Conservation (phyloP, 2,329 filamentous ascomycete species). For the Calonectria crousiana region DNA sequence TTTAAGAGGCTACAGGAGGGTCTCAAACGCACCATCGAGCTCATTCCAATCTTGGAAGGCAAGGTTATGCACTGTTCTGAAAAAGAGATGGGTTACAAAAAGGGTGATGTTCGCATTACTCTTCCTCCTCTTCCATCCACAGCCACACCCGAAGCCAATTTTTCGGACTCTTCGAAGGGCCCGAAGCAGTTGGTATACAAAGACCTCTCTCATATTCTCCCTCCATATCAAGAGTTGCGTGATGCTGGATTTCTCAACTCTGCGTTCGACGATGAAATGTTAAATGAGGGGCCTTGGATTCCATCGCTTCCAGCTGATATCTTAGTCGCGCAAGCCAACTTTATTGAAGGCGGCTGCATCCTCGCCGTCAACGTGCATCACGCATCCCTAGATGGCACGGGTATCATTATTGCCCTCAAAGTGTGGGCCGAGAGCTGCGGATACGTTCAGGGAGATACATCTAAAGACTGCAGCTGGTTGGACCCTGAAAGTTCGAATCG, state of each 20-base stretch:
- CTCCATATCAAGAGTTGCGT: constrained; percentile 42
- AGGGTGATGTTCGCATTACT: constrained; percentile 36
- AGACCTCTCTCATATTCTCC: constrained; percentile 42
- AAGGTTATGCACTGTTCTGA: constrained; percentile 47
- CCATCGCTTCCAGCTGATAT: constrained; percentile 43
- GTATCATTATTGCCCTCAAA: constrained; percentile 43
- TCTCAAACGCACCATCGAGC: constrained; percentile 48
- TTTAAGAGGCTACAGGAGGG: constrained; percentile 50
- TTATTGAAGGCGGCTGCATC: constrained; percentile 47
- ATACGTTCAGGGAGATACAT: constrained; percentile 27
- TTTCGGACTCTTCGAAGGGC: not conserved
- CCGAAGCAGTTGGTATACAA: constrained; percentile 36
- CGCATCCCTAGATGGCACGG: constrained; percentile 43
- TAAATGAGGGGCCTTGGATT: constrained; percentile 35
- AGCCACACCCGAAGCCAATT: not conserved
- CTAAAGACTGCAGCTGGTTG: constrained; percentile 42
- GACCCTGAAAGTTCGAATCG: constrained; percentile 48
- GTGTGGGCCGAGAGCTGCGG: constrained; percentile 49
- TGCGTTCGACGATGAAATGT: constrained; percentile 41
- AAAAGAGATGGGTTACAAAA: constrained; percentile 40
- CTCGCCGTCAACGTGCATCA: constrained; percentile 44
- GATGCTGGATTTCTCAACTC: constrained; percentile 43
- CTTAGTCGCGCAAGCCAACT: constrained; percentile 47
- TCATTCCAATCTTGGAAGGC: constrained; percentile 53
- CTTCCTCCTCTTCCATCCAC: constrained; percentile 22